These are phyloP conservation scores for Cornus florida DNA, from an alignment of 148 eudicot genomes.

Conservation along the genomic window DNA sequence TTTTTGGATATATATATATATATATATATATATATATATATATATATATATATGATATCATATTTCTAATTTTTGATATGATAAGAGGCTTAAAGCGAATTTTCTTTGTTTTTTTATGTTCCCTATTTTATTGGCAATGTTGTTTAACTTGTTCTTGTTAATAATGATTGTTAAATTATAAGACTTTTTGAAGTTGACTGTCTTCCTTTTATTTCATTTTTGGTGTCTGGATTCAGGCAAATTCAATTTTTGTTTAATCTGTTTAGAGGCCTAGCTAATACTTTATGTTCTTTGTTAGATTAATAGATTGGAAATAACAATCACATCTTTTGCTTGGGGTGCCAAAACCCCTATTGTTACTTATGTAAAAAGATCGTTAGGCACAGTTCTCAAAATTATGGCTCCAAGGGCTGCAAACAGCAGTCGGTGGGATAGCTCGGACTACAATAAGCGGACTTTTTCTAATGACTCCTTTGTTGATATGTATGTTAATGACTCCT, in stretches of 20 bases:
- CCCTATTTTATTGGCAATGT: no score
- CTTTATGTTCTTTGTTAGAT: conserved; percentile 2
- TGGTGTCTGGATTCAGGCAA: not conserved
- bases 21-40: no score
- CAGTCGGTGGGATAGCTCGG: conserved; percentile 56
- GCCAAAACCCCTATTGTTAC: conserved; percentile 86
- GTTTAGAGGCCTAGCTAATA: not conserved
- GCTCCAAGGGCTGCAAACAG: conserved; percentile 92
- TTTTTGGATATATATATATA: no score
- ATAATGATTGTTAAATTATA: no score
- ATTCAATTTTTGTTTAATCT: not conserved
- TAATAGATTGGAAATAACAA: conserved; percentile 82
- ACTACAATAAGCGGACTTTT: not conserved
- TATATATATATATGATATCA: no score
- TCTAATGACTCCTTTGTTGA: no score
- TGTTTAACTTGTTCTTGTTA: no score
- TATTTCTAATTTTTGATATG: no score
- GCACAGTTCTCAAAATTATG: conserved; percentile 70
- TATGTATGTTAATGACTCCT: no score
- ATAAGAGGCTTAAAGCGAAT: no score
- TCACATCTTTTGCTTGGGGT: conserved; percentile 94
- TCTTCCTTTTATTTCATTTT: not conserved
- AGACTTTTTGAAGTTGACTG: no score
- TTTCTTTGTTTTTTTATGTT: no score
- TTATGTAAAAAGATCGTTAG: conserved; percentile 62